Base-by-base conservation (phyloP, 2,329 filamentous ascomycete genomes). In the Penicillium sclerotigenum region DNA sequence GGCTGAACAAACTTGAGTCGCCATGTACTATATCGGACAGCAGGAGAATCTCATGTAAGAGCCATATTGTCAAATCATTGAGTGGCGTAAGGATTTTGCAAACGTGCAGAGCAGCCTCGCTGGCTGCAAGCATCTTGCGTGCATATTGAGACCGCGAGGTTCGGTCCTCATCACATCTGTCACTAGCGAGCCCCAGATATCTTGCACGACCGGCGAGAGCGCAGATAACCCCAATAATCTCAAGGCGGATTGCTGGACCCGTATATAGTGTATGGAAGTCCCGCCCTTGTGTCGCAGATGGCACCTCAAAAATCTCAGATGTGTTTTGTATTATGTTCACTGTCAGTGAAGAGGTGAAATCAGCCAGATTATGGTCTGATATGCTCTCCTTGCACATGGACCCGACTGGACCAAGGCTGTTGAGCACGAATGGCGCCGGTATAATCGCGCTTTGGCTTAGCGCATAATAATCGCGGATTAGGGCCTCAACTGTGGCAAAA, bases 251-350 rank as follows among this genome's bases (percentile, higher is more conserved):
- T 18, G 70, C 67, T 14, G 67, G 60, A 0, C 74, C 75, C 0
- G 73, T 76, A 52, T 70, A 76, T 1, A 75, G 55, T 16, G 64
- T 65, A 54, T 75, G 69, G 42, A 78, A 77, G 10, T 73, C 68
- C 14, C 61, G 56, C 1, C 72, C 71, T 34, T 68, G 63, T 1
- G 66, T 60, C 1, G 56, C 60, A 3, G 60, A 18, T 1, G 68
- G 58, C 16, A 71, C 48, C 3, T 61, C 48, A 7, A 71, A 61
- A 16, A 38, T 45, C 16, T 63, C 57, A 2, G 61, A 53, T 0
- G 69, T 72, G 37, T 70, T 73, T 45, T 68, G 57, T 26, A 71
- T 61, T 24, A 71, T 59, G 11, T 57, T 48, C 34, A 53, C 53
- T 5, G 52, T 54, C 13, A 61, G 6, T 4, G 50, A 56, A 5